These are phyloP conservation scores for Tylopilus sp. DNA, from an alignment of 1,284 basidiomycete species.

Conservation along the genomic window DNA sequence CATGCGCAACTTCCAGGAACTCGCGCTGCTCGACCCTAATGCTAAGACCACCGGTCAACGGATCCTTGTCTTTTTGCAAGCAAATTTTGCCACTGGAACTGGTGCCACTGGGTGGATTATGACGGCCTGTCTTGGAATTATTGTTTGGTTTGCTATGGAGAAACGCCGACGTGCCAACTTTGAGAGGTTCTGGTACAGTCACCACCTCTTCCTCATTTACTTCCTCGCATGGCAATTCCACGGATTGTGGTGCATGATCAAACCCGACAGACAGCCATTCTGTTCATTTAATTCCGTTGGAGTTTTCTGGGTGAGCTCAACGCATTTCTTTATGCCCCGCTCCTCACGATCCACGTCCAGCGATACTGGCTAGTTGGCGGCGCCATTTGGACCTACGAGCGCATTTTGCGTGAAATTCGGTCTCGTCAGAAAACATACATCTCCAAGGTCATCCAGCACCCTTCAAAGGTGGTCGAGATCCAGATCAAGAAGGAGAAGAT, in stretches of 20 bases:
- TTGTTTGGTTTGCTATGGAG: slow-evolving; percentile 81
- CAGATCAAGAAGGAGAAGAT: slow-evolving; percentile 94
- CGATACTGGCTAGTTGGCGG: slow-evolving; percentile 89
- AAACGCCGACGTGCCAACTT: slow-evolving; percentile 71
- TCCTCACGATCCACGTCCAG: slow-evolving; percentile 37
- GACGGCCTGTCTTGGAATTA: slow-evolving; percentile 64
- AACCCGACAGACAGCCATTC: slow-evolving; percentile 82
- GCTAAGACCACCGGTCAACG: slow-evolving; percentile 52
- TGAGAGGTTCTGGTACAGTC: slow-evolving; percentile 87
- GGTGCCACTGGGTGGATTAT: slow-evolving; percentile 92
- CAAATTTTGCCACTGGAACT: slow-evolving; percentile 85
- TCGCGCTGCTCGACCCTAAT: slow-evolving; percentile 56
- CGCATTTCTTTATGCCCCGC: not conserved
- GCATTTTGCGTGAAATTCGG: slow-evolving; percentile 82
- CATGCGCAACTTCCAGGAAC: slow-evolving; percentile 75
- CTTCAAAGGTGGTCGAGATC: slow-evolving; percentile 84
- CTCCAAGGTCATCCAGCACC: slow-evolving; percentile 90
- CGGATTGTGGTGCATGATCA: slow-evolving; percentile 92
- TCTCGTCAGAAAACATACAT: slow-evolving; percentile 86
- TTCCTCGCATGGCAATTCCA: slow-evolving; percentile 91
- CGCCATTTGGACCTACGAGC: slow-evolving; percentile 78
- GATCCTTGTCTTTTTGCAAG: slow-evolving; percentile 63
- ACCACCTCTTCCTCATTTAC: slow-evolving; percentile 86
- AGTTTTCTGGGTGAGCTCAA: slow-evolving; percentile 79
- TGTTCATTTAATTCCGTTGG: slow-evolving; percentile 83